Evolutionary conservation across 192 early-diverging fungal genomes (phyloP).

Genomic region (Globomyces pollinis-pini): DNA sequence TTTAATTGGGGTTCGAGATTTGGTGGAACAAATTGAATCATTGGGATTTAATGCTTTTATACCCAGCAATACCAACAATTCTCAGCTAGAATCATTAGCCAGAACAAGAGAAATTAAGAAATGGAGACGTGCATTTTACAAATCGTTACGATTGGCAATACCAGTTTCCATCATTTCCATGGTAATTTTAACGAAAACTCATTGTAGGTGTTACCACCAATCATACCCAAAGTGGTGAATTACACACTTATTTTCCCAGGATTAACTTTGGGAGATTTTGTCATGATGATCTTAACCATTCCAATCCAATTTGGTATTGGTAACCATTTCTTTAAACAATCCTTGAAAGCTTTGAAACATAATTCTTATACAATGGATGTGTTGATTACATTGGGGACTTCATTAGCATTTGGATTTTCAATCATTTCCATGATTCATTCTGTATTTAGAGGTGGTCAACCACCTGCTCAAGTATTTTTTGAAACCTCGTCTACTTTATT

Average conservation of each 20-base stretch:
- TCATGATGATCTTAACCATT: conserved; percentile 69
- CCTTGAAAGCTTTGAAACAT: conserved; percentile 73
- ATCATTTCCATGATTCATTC: conserved; percentile 61
- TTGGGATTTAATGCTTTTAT: conserved; percentile 75
- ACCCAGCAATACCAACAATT: conserved; percentile 52
- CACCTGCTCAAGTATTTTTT: conserved; percentile 78
- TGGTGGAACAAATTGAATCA: conserved; percentile 72
- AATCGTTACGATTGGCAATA: conserved; percentile 62
- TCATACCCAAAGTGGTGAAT: conserved; percentile 13
- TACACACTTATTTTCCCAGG: conserved; percentile 46
- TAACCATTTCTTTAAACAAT: conserved; percentile 63
- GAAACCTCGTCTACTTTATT: conserved; percentile 90
- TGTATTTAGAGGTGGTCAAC: conserved; percentile 15
- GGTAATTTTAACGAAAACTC: too few relatives aligned
- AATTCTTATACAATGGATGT: conserved; percentile 94
- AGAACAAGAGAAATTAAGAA: conserved; percentile 77
- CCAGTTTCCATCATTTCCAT: conserved; percentile 78
- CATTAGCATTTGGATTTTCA: conserved; percentile 78
- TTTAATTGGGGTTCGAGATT: conserved; percentile 61
- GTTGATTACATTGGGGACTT: conserved; percentile 77
- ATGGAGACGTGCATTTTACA: conserved; percentile 65
- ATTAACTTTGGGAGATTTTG: conserved; percentile 56
- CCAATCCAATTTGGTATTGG: conserved; percentile 92
- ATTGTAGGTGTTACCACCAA: conserved; percentile 45
- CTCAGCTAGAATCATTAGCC: conserved; percentile 81